Conservation (phyloP, 441 rosid genomes). For the Biscutella laevigata region DNA sequence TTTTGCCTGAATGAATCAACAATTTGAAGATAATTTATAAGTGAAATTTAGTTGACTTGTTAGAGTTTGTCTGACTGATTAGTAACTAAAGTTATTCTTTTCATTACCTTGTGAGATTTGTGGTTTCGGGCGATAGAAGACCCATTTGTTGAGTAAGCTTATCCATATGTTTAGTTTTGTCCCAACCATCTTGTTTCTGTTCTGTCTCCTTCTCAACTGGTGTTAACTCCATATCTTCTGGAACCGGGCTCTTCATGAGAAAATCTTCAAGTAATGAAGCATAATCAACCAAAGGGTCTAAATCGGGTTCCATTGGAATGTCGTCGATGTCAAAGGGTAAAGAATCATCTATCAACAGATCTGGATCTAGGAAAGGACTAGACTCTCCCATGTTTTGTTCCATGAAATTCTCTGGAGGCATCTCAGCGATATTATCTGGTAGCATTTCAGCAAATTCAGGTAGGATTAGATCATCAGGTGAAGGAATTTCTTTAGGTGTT, state of each 20-base stretch:
- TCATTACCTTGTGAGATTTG: constrained; percentile 25
- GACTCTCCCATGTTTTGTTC: constrained; percentile 28
- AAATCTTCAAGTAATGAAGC: constrained; percentile 49
- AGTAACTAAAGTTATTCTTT: neutral
- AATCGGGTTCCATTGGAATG: constrained; percentile 46
- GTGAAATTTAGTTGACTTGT: neutral
- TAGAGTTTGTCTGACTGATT: neutral
- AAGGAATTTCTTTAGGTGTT: constrained; percentile 33
- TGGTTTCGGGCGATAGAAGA: constrained; percentile 50
- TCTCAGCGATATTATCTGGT: constrained; percentile 36
- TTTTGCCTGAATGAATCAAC: neutral
- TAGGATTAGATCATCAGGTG: constrained; percentile 39
- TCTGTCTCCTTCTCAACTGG: constrained; percentile 31
- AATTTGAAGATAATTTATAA: neutral
- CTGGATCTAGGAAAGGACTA: constrained; percentile 40
- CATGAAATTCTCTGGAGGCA: constrained; percentile 35
- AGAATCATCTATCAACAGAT: constrained; percentile 34
- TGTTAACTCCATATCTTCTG: constrained; percentile 50
- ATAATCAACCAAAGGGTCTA: constrained; percentile 49
- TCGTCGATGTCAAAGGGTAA: constrained; percentile 41
- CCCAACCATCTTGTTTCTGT: constrained; percentile 37
- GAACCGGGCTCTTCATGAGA: constrained; percentile 43
- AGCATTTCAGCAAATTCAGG: constrained; percentile 40
- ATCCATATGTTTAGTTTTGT: constrained; percentile 45
- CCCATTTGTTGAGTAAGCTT: constrained; percentile 76